Conservation (phyloP, 2,329 filamentous ascomycete species). For the Simplicillium sp. region DNA sequence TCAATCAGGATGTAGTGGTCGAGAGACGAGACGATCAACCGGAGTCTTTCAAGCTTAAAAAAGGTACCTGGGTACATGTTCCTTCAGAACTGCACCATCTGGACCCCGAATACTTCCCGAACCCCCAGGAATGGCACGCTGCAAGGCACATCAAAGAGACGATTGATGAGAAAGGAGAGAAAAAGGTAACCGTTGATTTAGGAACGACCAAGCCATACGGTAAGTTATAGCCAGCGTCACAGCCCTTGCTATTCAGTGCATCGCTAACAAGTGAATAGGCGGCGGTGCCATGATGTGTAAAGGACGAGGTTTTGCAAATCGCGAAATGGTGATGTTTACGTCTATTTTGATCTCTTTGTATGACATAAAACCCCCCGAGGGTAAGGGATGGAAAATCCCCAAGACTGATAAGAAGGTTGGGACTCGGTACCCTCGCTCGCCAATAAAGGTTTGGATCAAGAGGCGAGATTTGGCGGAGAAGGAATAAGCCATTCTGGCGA, state of each 20-base stretch:
- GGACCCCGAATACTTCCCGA: slow-evolving; percentile 20
- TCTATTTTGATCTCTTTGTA: slow-evolving; percentile 25
- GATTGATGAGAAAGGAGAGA: slow-evolving; percentile 14
- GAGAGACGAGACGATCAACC: slow-evolving; percentile 13
- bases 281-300: slow-evolving; percentile 21
- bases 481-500: background rate
- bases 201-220: slow-evolving; percentile 22
- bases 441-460: slow-evolving; percentile 22
- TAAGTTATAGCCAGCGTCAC: slow-evolving; percentile 12
- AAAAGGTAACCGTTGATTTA: slow-evolving; percentile 11
- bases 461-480: slow-evolving; percentile 11
- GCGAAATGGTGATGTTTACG: slow-evolving; percentile 23
- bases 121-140: slow-evolving; percentile 24
- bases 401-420: slow-evolving; percentile 15
- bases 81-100: slow-evolving; percentile 23
- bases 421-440: slow-evolving; percentile 15
- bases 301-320: slow-evolving; percentile 19
- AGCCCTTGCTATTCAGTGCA: background rate
- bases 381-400: slow-evolving; percentile 16
- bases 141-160: slow-evolving; percentile 20
- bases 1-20: slow-evolving; percentile 22
- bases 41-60: slow-evolving; percentile 18
- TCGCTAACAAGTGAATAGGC: slow-evolving; percentile 14
- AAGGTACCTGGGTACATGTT: slow-evolving; percentile 24
- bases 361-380: slow-evolving; percentile 20